Evolutionary conservation across 2,329 filamentous ascomycete species (phyloP), one percentile per base, ranked within the genome.

Genomic region (Parasarocladium wereldwijsianum): DNA sequence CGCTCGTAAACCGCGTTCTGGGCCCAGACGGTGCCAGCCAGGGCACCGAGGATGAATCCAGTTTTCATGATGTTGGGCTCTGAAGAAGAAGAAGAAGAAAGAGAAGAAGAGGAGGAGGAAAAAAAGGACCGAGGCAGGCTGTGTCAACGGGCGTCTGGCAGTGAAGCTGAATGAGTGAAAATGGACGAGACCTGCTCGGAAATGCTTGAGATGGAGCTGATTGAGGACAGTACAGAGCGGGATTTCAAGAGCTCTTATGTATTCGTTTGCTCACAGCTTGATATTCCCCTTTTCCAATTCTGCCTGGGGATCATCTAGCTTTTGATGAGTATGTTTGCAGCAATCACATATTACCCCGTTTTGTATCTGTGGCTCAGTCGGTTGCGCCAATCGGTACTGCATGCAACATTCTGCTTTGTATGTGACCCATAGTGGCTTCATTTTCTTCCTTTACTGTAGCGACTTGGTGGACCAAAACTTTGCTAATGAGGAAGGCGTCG

Each of bases 1-100:
- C 46, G 45, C 12, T 36, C 32, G 13, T 30, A 30, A 30, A 21
- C 19, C 24, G 19, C 20, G 4, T 19, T 21, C 28, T 30, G 28
- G 24, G 28, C 28, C 4, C 23, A 21, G 20, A 24, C 28, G n/a
- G 28, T 30, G 14, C 28, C 28, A 12, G 28, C 28, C 28, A 30
- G 28, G 28, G 28, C 20, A 30, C 28, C 28, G 13, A 30, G 4
- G 28, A 30, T 30, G 10, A 30, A 24, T 15, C 17, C 19, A 30
- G 19, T 23, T 18, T 21, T 23, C 28, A 30, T 30, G 28, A 19
- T 30, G 28, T 13, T 18, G 28, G 11, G 24, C 6, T 14, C 13
- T n/a, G n/a, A 15, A 6, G 11, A 6, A 16, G n/a, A 26, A 16
- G 17, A 28, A 28, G n/a, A n/a, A n/a, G n/a, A n/a, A n/a, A n/a